phyloP scores from a whole-genome alignment of 2,329 filamentous ascomycete genomes.

The Penicillium sp. region DNA sequence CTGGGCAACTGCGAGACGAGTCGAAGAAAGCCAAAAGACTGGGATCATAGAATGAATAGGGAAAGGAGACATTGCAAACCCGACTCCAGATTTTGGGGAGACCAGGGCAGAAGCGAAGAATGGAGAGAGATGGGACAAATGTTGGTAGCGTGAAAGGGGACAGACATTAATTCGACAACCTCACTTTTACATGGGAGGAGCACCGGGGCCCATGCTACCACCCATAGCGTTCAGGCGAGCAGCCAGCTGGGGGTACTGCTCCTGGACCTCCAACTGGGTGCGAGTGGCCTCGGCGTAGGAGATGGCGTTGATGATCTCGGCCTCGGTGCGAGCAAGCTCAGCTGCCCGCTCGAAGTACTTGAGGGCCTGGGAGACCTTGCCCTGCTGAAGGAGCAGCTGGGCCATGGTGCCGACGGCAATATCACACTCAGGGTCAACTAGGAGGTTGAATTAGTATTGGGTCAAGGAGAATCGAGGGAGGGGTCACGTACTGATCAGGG shows the following conservation, averaged over 20 bases:
- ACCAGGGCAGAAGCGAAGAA: conserved; percentile 17
- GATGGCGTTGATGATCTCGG: conserved; percentile 92
- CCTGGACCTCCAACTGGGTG: conserved; percentile 89
- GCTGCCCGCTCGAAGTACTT: conserved; percentile 97
- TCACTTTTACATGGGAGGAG: conserved; percentile 34
- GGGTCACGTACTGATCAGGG: conserved; percentile 78
- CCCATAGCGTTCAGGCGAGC: conserved; percentile 67
- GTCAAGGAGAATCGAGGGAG: neutral
- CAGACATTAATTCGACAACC: neutral
- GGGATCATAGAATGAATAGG: conserved; percentile 15
- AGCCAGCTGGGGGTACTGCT: conserved; percentile 80
- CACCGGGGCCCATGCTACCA: conserved; percentile 34
- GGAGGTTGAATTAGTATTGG: conserved; percentile 12
- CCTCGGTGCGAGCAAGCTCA: conserved; percentile 89
- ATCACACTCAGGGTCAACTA: conserved; percentile 97
- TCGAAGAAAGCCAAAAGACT: conserved; percentile 14
- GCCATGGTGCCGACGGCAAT: conserved; percentile 99
- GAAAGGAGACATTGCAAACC: conserved; percentile 14
- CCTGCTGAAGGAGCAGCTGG: conserved; percentile 93
- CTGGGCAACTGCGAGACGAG: conserved; percentile 12
- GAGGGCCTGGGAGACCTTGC: conserved; percentile 91
- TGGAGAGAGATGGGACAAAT: conserved; percentile 13
- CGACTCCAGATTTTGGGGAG: conserved; percentile 15
- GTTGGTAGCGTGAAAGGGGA: neutral
- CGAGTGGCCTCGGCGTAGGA: conserved; percentile 96